Percentiles rank a stretch among this genome's conserved stretches.
Evolutionary conservation across 306 rosid genomes (phyloP).

Genomic region (Dalbergia cochinchinensis): DNA sequence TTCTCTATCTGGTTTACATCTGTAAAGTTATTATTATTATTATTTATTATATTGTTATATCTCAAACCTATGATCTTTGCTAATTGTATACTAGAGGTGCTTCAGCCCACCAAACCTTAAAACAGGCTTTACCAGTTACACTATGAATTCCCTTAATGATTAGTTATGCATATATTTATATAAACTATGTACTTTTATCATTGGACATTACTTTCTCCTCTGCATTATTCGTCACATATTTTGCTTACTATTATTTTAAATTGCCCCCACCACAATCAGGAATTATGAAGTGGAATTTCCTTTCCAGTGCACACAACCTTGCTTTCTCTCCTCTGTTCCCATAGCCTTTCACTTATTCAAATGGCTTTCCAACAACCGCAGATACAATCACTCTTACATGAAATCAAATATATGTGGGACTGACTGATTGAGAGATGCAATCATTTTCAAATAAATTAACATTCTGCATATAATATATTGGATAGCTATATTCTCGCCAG

Average conservation of each 20-base stretch:
- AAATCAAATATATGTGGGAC: not conserved
- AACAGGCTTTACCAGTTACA: slow-evolving; percentile 12
- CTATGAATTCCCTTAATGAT: not conserved
- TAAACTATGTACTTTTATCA: not conserved
- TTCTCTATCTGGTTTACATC: not conserved
- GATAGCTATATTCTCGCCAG: not conserved
- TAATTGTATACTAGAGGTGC: not conserved
- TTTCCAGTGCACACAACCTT: slow-evolving; percentile 4
- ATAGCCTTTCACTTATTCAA: slow-evolving; percentile 10
- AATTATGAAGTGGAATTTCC: slow-evolving; percentile 10
- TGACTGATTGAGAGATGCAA: not conserved
- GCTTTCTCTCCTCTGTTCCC: slow-evolving; percentile 25
- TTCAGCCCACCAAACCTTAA: slow-evolving; percentile 12
- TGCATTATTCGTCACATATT: not conserved
- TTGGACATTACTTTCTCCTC: not conserved
- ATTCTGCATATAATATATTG: not conserved
- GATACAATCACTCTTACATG: not conserved
- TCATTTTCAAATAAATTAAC: slow-evolving; percentile 5
- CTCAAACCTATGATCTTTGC: not conserved
- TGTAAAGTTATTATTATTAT: slow-evolving; percentile 16
- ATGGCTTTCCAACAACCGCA: slow-evolving; percentile 4
- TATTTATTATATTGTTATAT: not conserved
- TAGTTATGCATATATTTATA: not conserved
- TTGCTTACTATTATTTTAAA: not conserved
- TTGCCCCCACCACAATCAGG: not conserved